Evolutionary conservation across 1,284 basidiomycete species (phyloP).

Genomic region (Rhizoctonia solani): DNA sequence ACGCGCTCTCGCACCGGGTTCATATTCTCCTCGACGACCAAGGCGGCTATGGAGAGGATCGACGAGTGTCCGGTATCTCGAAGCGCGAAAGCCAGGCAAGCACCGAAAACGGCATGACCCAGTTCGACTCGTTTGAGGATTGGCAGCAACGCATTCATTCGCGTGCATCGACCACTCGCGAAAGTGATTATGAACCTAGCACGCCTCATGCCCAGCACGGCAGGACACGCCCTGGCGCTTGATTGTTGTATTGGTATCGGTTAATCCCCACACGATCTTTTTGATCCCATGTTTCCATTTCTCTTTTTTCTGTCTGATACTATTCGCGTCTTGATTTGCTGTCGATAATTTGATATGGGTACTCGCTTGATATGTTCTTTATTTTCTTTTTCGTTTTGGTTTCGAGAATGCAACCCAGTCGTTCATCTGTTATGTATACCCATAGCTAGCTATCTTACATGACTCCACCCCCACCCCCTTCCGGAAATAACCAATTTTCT

Average conservation of each 20-base stretch:
- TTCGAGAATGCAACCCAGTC: not conserved
- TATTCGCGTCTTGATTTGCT: too few relatives aligned
- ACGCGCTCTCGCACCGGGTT: constrained; percentile 83
- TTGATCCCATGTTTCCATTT: constrained; percentile 54
- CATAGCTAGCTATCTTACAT: constrained; percentile 39
- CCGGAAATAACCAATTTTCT: not conserved
- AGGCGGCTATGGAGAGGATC: constrained; percentile 59
- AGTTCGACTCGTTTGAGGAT: constrained; percentile 73
- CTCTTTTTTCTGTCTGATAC: constrained; percentile 49
- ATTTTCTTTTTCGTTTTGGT: constrained; percentile 43
- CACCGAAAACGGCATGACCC: constrained; percentile 72
- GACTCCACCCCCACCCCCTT: too few relatives aligned
- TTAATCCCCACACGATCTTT: constrained; percentile 43
- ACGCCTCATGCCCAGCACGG: constrained; percentile 56
- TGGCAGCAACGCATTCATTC: constrained; percentile 63
- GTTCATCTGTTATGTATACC: constrained; percentile 42
- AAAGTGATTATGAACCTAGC: constrained; percentile 66
- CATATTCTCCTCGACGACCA: constrained; percentile 83
- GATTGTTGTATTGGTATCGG: constrained; percentile 50
- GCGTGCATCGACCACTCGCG: constrained; percentile 54
- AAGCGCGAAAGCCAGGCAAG: constrained; percentile 73
- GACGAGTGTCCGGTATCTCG: constrained; percentile 66
- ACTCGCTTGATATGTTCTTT: not conserved
- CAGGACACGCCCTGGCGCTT: constrained; percentile 67
- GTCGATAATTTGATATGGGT: constrained; percentile 28